Percentiles rank a stretch among this genome's conserved stretches.
phyloP scores from a whole-genome alignment of 1,139 yeast species.

The Pichia sp. region DNA sequence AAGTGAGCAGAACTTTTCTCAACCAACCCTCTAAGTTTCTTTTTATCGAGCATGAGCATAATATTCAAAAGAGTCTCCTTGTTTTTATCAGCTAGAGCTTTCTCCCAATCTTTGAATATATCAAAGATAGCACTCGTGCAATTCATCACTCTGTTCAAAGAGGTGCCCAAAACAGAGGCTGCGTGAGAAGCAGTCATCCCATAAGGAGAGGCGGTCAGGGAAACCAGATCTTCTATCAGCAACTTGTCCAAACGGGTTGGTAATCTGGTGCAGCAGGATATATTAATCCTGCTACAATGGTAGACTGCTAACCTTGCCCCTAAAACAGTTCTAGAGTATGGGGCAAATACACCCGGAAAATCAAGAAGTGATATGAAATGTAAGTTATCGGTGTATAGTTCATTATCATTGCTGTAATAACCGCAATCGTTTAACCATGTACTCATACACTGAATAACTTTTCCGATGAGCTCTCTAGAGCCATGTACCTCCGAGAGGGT shows the following conservation, averaged over 20 bases:
- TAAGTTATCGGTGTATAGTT: constrained; percentile 22
- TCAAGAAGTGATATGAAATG: constrained; percentile 35
- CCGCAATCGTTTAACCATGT: constrained; percentile 56
- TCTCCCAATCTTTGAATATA: constrained; percentile 43
- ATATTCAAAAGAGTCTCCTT: constrained; percentile 62
- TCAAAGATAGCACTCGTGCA: constrained; percentile 51
- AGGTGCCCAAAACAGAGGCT: constrained; percentile 59
- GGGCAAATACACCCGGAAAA: constrained; percentile 48
- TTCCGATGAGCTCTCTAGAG: constrained; percentile 62
- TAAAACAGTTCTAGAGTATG: constrained; percentile 71
- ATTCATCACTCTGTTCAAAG: constrained; percentile 68
- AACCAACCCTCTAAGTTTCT: constrained; percentile 36
- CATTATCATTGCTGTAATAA: constrained; percentile 22
- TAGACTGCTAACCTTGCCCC: constrained; percentile 73
- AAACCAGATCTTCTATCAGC: constrained; percentile 63
- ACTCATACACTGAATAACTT: constrained; percentile 58
- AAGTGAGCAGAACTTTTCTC: constrained; percentile 20
- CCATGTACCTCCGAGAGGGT: constrained; percentile 51
- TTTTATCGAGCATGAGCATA: constrained; percentile 46
- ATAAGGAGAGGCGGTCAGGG: constrained; percentile 64
- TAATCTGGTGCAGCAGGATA: constrained; percentile 70
- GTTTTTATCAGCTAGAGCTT: constrained; percentile 49
- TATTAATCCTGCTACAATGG: constrained; percentile 67
- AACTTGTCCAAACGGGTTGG: constrained; percentile 62
- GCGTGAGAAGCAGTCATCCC: constrained; percentile 66